Conservation (phyloP, 495 filamentous ascomycete genomes). For the Talaromyces ruber region DNA sequence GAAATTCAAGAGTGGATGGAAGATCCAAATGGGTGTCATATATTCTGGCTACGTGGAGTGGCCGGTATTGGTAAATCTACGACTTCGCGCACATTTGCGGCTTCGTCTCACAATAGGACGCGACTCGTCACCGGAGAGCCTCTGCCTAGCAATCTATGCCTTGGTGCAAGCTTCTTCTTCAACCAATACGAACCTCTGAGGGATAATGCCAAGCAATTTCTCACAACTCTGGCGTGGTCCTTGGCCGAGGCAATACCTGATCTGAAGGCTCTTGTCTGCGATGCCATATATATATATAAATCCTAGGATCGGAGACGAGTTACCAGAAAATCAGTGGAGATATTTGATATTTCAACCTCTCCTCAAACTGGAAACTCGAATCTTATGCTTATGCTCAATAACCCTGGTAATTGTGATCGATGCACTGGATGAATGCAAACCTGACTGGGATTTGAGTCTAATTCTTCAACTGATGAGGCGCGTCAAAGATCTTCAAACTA, state of each 20-base stretch:
- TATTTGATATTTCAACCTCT: constrained; percentile 28
- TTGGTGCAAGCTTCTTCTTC: constrained; percentile 33
- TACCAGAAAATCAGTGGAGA: constrained; percentile 27
- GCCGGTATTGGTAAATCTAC: constrained; percentile 40
- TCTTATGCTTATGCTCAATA: constrained; percentile 2
- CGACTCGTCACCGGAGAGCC: not conserved
- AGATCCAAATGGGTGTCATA: constrained; percentile 3
- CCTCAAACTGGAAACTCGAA: constrained; percentile 6
- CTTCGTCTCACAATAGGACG: not conserved
- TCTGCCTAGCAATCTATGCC: not conserved
- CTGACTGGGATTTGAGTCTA: constrained; percentile 3
- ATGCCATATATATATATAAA: constrained; percentile 24
- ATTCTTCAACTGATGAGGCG: constrained; percentile 1
- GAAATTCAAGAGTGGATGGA: not conserved
- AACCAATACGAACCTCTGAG: not conserved
- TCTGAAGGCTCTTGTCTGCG: constrained; percentile 18
- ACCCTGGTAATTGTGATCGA: constrained; percentile 9
- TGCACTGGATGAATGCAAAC: constrained; percentile 13
- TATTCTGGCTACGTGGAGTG: constrained; percentile 40
- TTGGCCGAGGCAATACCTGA: constrained; percentile 14
- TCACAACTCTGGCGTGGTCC: constrained; percentile 24
- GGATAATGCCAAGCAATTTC: not conserved
- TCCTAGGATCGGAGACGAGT: constrained; percentile 17
- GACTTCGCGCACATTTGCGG: constrained; percentile 30
- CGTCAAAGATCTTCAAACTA: not conserved